Base-by-base conservation (phyloP, 495 filamentous ascomycete species). In the Xanthoparmelia taractica region DNA sequence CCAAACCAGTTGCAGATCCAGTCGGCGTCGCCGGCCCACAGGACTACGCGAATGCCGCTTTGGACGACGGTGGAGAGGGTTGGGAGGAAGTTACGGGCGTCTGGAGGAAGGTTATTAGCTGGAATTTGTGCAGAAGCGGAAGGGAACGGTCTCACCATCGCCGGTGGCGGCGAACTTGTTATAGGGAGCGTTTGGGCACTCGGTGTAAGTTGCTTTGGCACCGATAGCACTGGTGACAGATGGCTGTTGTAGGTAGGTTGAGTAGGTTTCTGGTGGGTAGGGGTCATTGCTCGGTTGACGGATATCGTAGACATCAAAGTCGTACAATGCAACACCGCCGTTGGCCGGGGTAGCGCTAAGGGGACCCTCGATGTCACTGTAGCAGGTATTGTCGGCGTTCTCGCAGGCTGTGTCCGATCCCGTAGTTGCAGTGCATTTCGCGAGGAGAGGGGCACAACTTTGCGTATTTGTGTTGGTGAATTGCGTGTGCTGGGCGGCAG, bases 1-100 rank as follows among this genome's bases (percentile, higher is more conserved):
- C 82, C 82, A 38, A 76, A 69, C 77, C 79, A 83, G 70, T 85
- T 84, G 67, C 79, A 84, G 65, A 82, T 81, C 73, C 74, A 84
- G 67, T 84, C 82, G 13, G 78, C 77, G 63, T 81, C 81, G 57
- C 83, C 82, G 11, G 82, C 81, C 82, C 80, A 84, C 47, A 84
- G 69, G 4, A 83, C 66, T 5, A 78, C 76, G 13, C 68, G 70
- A 60, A 85, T 71, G 5, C 79, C 80, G 3, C 77, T 73, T 50
- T 76, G 65, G 25, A 84, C 78, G 8, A 85, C 75, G 13, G 65
- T 63, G 34, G 76, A 77, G 31, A 85, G 75, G n/a, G 71, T 66
- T 4, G 67, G 34, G n/a, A 84, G 69, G 71, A 79, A 80, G 20
- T 79, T 77, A 18, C 78, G 76, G 15, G 76, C 60, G 67, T 75